Percentiles rank a stretch among this genome's conserved stretches.
Evolutionary conservation across 2,329 filamentous ascomycete genomes (phyloP).

Genomic region (Penicillium sp.): DNA sequence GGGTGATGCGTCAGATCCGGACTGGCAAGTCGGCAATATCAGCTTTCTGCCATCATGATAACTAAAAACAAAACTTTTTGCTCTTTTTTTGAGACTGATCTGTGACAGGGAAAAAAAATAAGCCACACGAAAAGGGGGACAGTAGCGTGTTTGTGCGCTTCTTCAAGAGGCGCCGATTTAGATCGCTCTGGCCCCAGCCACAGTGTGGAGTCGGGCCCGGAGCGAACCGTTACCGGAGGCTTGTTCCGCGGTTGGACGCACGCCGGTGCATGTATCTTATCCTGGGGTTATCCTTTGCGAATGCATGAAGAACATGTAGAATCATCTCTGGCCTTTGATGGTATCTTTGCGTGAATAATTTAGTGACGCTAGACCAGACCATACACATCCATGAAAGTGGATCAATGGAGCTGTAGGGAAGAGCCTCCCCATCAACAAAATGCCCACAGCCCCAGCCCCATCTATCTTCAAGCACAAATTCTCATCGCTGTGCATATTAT

Average conservation of each 20-base stretch:
- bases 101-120: not conserved
- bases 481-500: no score
- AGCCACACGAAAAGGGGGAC: conserved; percentile 2
- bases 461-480: no score
- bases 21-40: not conserved
- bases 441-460: no score
- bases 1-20: not conserved
- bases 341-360: not conserved
- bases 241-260: conserved; percentile 3
- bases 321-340: not conserved
- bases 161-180: conserved; percentile 8
- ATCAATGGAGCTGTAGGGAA: not conserved
- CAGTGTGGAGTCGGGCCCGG: conserved; percentile 14
- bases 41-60: not conserved
- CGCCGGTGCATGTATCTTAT: not conserved
- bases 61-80: not conserved
- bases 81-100: not conserved
- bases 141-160: conserved; percentile 14
- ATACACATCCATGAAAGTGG: not conserved
- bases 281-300: not conserved
- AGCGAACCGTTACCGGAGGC: conserved; percentile 9
- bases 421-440: no score
- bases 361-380: not conserved
- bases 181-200: conserved; percentile 13
- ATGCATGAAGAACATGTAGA: not conserved